These are phyloP conservation scores for Nevesoporus exiguus DNA, from an alignment of 768 basidiomycete genomes.

Conservation along the genomic window DNA sequence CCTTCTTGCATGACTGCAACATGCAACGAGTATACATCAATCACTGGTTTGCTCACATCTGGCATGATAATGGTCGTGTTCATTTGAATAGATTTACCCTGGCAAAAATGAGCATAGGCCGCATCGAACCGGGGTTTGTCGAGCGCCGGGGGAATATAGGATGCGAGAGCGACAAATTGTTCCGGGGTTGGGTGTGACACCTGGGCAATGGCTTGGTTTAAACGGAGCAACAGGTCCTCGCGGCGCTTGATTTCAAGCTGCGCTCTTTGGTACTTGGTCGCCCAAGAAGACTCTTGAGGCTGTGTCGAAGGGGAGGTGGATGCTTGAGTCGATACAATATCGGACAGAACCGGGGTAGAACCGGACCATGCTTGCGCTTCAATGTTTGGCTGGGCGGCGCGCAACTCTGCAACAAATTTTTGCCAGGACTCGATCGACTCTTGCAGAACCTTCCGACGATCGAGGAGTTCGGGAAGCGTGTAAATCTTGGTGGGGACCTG, in stretches of 20 bases:
- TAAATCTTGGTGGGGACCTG: slow-evolving; percentile 21
- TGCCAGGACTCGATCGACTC: slow-evolving; percentile 27
- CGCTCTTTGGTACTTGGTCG: slow-evolving; percentile 19
- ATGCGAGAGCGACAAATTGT: slow-evolving; percentile 24
- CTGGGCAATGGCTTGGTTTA: slow-evolving; percentile 29
- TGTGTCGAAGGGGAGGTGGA: slow-evolving; percentile 1
- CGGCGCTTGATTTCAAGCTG: slow-evolving; percentile 32
- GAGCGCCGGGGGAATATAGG: slow-evolving; percentile 28
- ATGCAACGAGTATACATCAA: slow-evolving; percentile 31
- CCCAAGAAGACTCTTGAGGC: slow-evolving; percentile 20
- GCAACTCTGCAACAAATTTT: slow-evolving; percentile 18
- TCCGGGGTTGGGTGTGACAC: slow-evolving; percentile 21
- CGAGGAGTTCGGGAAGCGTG: slow-evolving; percentile 26
- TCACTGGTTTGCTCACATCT: slow-evolving; percentile 21
- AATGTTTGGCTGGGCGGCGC: slow-evolving; percentile 12
- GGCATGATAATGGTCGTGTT: slow-evolving; percentile 31
- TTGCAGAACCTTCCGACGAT: slow-evolving; percentile 23
- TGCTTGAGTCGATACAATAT: background rate
- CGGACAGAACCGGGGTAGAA: background rate
- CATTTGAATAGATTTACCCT: slow-evolving; percentile 23
- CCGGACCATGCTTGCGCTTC: slow-evolving; percentile 7
- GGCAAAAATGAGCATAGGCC: slow-evolving; percentile 28
- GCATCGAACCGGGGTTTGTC: slow-evolving; percentile 28
- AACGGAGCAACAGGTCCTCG: slow-evolving; percentile 25
- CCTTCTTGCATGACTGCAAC: slow-evolving; percentile 33